Evolutionary conservation across 176 grass and related monocot species (phyloP), one percentile per base, ranked within the genome.

Genomic region (Triticum dicoccoides): DNA sequence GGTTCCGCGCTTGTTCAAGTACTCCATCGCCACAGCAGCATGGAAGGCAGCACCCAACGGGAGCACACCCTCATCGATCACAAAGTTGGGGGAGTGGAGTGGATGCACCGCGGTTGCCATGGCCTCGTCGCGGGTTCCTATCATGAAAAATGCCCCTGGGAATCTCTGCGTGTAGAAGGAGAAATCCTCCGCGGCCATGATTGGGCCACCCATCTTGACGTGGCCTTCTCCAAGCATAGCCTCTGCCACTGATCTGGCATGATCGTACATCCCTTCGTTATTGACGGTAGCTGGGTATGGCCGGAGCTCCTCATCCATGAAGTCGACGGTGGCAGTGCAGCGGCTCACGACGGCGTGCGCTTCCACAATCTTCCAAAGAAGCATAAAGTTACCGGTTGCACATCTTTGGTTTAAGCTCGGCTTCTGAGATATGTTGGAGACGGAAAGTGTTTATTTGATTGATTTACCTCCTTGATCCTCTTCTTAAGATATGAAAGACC

Each of bases 231-330:
- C 69, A 5, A 72, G 10, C 69, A 72, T 72, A 23, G 69, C 69
- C 37, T 1, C 69, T 72, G 69, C 69, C 20, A 72, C 69, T 72
- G 69, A 21, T 41, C 37, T 72, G 21, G 71, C 71, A 17, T 74
- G 41, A 17, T 74, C 71, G 3, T 74, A 49, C 71, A 74, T 74
- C 3, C 71, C 71, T 74, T 74, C 12, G 42, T 74, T 23, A 42
- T 74, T 74, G 13, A 74, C 15, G 41, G 71, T 74, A 42, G 71
- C 71, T 27, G 71, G 71, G 71, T 74, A 74, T 74, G 71, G 71
- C 23, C 23, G 41, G 23, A 42, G 2, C 71, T 49, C 71, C 71
- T 49, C 71, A 11, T 74, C 71, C 71, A 74, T 74, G 71, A 74
- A 74, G 42, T 74, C 71, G 23, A 74, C 12, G 23, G 24, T 15